Conservation (phyloP, 495 filamentous ascomycete genomes). For the Glarea lozoyensis region DNA sequence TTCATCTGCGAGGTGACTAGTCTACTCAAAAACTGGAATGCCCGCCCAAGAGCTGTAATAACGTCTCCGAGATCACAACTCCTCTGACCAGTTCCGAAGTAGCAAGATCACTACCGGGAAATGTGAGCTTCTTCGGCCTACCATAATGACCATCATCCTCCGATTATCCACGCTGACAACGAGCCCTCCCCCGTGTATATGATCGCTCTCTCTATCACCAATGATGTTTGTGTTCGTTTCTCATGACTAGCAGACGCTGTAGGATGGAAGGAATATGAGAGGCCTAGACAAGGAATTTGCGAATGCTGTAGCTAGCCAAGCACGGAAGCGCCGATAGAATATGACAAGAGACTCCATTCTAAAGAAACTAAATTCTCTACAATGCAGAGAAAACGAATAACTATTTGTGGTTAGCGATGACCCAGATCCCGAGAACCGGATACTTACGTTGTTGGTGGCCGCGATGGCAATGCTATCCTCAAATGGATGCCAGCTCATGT, state of each 20-base stretch:
- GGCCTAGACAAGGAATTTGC: constrained; percentile 6
- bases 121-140: constrained; percentile 3
- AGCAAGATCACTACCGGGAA: no score
- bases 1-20: constrained; percentile 20
- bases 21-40: constrained; percentile 11
- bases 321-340: constrained; percentile 20
- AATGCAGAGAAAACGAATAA: constrained; percentile 99
- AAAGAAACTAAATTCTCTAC: constrained; percentile 36
- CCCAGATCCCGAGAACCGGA: neutral
- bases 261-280: constrained; percentile 4
- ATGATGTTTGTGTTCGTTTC: constrained; percentile 10
- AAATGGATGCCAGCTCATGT: constrained; percentile 99
- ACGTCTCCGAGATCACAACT: constrained; percentile 3
- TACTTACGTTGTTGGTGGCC: constrained; percentile 94
- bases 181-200: constrained; percentile 3
- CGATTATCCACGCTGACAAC: constrained; percentile 7
- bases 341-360: constrained; percentile 16
- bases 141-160: constrained; percentile 9
- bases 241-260: constrained; percentile 12
- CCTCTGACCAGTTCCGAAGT: no score
- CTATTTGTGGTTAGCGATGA: constrained; percentile 31
- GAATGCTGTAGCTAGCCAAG: constrained; percentile 14
- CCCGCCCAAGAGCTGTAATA: constrained; percentile 6
- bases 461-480: constrained; percentile 99
- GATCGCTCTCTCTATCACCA: constrained; percentile 7